Base-by-base conservation (phyloP, 306 rosid species). In the Abrus precatorius region DNA sequence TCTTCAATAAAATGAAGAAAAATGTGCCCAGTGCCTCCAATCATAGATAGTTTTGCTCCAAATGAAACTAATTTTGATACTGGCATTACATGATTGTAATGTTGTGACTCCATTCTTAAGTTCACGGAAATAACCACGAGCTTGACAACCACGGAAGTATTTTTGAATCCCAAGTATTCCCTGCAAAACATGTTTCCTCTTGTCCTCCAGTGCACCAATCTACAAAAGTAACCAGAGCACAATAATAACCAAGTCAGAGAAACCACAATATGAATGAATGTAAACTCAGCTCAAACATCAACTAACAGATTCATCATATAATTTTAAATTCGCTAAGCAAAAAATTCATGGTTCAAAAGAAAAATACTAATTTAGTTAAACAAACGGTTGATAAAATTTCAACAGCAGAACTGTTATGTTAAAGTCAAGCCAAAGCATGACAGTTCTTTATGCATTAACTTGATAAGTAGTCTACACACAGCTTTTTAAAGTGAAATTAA, bases 201-300 rank as follows among this genome's bases (percentile, higher is more conserved):
- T 89, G 71, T 88, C 85, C 89, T 90, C 98, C 97, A 96, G 84
- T 40, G 75, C 79, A 83, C 47, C 84, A 77, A 93, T 87, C 99
- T 96, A 82, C 55, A 68, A 81, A 82, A 84, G 44, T 77, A 91
- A 71, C 44, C 78, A 43, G 52, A 62, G 36, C 66, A 75, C 76
- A 71, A 53, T 53, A 41, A 74, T 60, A 78, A 87, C 81, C 67
- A 72, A 50, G 74, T 84, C 63, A 78, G 78, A 66, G 59, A 73
- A 82, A 70, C 10, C 80, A 84, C 53, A 34, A 41, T 14, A 55
- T 32, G 78, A 73, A 76, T 68, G 48, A 75, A 79, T 20, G 47
- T 44, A 62, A 64, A 65, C 70, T 69, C 82, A 77, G 47, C 74
- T 41, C 52, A 79, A 72, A 74, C 66, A 79, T 57, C 20, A 64